A percentile compares a stretch with the other conserved stretches of the same genome.
These are phyloP conservation scores for Boletus mariae DNA, from an alignment of 1,284 basidiomycete genomes.

Conservation along the genomic window DNA sequence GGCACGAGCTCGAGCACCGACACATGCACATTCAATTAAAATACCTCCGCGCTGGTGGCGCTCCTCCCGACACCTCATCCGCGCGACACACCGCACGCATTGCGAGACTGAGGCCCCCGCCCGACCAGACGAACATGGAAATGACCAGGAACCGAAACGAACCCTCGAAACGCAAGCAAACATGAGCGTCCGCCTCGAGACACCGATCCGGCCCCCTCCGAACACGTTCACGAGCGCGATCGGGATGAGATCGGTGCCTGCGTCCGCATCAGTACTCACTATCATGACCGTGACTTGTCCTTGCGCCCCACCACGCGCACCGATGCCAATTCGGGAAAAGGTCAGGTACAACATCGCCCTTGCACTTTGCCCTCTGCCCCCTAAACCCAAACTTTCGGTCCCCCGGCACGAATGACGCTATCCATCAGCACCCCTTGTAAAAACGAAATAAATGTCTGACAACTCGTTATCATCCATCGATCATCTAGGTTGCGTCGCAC, in stretches of 20 bases:
- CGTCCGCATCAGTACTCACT: not conserved
- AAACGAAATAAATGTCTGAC: not conserved
- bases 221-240: not conserved
- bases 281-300: not conserved
- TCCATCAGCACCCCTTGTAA: not conserved
- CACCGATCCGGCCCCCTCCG: not conserved
- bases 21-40: not conserved
- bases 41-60: not conserved
- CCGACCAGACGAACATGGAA: not conserved
- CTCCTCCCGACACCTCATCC: too few species aligned
- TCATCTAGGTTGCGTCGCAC: not conserved
- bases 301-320: not conserved
- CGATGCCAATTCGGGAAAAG: not conserved
- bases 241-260: not conserved
- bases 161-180: not conserved
- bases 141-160: not conserved
- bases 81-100: not conserved
- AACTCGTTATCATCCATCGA: not conserved
- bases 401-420: not conserved
- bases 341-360: not conserved
- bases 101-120: not conserved
- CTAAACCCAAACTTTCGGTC: not conserved
- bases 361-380: not conserved
- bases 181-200: not conserved
- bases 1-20: not conserved